Conservation (phyloP, 306 rosid species). For the Fragaria nilgerrensis region DNA sequence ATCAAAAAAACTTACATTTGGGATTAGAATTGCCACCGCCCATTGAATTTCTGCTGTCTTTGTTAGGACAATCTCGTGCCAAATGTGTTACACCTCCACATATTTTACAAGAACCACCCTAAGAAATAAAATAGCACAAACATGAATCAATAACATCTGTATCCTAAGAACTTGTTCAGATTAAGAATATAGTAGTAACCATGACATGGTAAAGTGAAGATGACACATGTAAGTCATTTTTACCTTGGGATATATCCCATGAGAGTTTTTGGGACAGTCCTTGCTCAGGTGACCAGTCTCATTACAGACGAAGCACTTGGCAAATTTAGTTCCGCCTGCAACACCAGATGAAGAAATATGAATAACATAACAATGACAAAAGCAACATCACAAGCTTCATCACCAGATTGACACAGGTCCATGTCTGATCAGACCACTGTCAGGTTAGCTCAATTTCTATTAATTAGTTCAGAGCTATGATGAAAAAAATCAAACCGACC, state of each 20-base stretch:
- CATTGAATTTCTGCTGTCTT: slow-evolving; percentile 38
- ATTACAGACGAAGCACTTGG: slow-evolving; percentile 82
- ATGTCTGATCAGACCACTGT: neutral
- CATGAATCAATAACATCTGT: slow-evolving; percentile 3
- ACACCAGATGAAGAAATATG: slow-evolving; percentile 22
- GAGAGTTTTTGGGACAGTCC: slow-evolving; percentile 82
- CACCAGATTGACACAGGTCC: neutral
- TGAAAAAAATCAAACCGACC: neutral
- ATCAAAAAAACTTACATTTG: slow-evolving; percentile 37
- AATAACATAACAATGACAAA: slow-evolving; percentile 2
- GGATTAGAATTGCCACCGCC: slow-evolving; percentile 21
- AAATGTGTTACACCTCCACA: slow-evolving; percentile 93
- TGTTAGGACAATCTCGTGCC: slow-evolving; percentile 88
- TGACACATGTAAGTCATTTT: neutral
- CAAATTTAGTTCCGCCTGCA: slow-evolving; percentile 91
- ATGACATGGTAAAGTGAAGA: neutral
- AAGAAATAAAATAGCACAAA: slow-evolving; percentile 18
- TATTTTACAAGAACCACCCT: slow-evolving; percentile 96
- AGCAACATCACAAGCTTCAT: neutral
- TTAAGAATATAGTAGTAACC: neutral
- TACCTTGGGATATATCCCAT: slow-evolving; percentile 95
- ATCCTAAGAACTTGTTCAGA: neutral
- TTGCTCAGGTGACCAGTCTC: slow-evolving; percentile 86
- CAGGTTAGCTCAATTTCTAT: neutral
- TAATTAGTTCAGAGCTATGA: neutral